Percentiles rank a stretch among this genome's conserved stretches.
Evolutionary conservation across 179 eudicot genomes (phyloP).

Genomic region (Beta corolliflora): DNA sequence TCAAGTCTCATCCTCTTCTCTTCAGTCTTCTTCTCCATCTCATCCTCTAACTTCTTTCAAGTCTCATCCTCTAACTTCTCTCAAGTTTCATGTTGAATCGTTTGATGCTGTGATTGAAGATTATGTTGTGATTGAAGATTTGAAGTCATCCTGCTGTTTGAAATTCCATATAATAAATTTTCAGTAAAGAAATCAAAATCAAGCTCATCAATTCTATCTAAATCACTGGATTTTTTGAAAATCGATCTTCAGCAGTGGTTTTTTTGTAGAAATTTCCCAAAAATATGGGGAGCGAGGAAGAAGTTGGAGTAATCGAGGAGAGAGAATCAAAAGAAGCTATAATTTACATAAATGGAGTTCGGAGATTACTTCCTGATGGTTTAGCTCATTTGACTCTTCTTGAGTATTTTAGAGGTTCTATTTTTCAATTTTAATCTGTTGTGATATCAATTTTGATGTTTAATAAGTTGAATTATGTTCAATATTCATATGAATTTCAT

Average conservation of each 20-base stretch:
- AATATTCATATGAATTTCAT: neutral
- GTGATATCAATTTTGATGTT: neutral
- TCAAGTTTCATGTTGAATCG: too few relatives aligned
- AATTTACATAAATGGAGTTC: conserved; percentile 76
- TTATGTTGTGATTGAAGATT: too few relatives aligned
- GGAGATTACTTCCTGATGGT: conserved; percentile 73
- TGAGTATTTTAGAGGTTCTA: conserved; percentile 77
- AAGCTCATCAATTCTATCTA: neutral
- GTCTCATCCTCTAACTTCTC: too few relatives aligned
- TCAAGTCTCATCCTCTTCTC: too few relatives aligned
- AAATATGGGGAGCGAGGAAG: conserved; percentile 53
- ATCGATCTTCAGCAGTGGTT: neutral
- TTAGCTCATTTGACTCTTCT: conserved; percentile 92
- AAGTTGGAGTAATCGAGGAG: conserved; percentile 38
- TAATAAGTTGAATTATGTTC: neutral
- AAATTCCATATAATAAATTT: neutral
- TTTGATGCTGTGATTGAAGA: too few relatives aligned
- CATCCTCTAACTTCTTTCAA: too few relatives aligned
- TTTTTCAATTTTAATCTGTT: neutral
- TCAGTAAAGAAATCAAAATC: neutral
- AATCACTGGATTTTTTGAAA: neutral
- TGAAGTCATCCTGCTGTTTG: too few relatives aligned
- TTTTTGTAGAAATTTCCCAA: neutral
- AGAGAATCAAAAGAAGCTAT: conserved; percentile 57
- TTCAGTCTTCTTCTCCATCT: too few relatives aligned